Conservation (phyloP, 129 eudicot species). For the Chrysanthemum makinoi region DNA sequence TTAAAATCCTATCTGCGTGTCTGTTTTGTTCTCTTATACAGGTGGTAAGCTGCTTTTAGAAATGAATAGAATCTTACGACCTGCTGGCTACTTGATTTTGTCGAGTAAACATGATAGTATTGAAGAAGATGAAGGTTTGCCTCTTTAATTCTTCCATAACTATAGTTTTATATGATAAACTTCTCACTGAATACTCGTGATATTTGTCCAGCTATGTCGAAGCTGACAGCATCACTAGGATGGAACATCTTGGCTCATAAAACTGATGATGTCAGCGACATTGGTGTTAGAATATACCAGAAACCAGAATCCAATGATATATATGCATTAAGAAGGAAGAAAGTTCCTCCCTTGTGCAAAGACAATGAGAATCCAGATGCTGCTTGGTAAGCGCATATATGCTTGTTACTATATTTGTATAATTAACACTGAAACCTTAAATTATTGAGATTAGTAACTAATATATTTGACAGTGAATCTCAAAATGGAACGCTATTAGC, state of each 20-base stretch:
- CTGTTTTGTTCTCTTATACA: slow-evolving; percentile 24
- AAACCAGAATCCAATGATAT: slow-evolving; percentile 88
- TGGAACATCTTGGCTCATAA: slow-evolving; percentile 97
- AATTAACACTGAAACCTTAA: neutral
- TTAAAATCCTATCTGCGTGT: neutral
- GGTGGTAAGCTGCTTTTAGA: slow-evolving; percentile 87
- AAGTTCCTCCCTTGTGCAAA: slow-evolving; percentile 83
- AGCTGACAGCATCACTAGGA: slow-evolving; percentile 72
- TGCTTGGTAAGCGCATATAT: slow-evolving; percentile 61
- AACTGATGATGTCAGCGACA: slow-evolving; percentile 82
- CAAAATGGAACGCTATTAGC: no score
- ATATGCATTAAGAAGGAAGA: slow-evolving; percentile 72
- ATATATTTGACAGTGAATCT: no score
- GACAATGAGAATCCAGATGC: slow-evolving; percentile 91
- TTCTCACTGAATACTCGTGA: slow-evolving; percentile 13
- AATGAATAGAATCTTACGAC: slow-evolving; percentile 89
- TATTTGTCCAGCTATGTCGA: slow-evolving; percentile 63
- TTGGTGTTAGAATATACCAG: slow-evolving; percentile 79
- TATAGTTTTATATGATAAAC: neutral
- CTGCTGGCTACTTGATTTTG: slow-evolving; percentile 84
- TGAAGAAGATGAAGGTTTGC: slow-evolving; percentile 89
- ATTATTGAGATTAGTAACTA: no score
- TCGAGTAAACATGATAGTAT: slow-evolving; percentile 77
- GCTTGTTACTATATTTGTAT: neutral
- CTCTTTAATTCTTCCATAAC: neutral